Base-by-base conservation (phyloP, 352 stramenopile genomes). In the Globisporangium apiculatum region DNA sequence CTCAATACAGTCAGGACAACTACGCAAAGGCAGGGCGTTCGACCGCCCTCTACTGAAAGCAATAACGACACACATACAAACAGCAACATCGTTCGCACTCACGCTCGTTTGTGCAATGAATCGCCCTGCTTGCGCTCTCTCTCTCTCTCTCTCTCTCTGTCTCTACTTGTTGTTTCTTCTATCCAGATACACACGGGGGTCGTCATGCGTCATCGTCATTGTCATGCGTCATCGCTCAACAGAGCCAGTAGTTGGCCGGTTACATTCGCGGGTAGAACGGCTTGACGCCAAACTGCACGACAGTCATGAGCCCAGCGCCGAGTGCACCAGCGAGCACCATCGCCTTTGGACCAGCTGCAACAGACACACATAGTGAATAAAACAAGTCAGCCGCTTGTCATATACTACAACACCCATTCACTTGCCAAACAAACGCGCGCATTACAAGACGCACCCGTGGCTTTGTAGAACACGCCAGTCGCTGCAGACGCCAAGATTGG, bases 391-490 rank as follows among this genome's bases (percentile, higher is more conserved):
- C 2, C 24, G 24, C 2, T 31, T 43, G 15, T 51, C 17, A 24
- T 5, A 35, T 43, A 8, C 40, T 43, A 43, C 40, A 43, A 35
- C 38, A 70, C 12, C 4, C 10, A 15, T 43, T 31, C 12, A 35
- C 24, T 31, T 31, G 24, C 24, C 24, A 31, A 31, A 31, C 31
- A n/a, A 12, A 31, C 11, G 15, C 37, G 52, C 9, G 5, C 12
- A 63, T 15, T 31, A 31, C 24, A 45, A 1, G 37, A 55, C 65
- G 43, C 43, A 78, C 70, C 71, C 24, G 85, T 94, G 24, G 85
- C 91, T 65, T 93, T 92, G 75, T 94, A 94, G 60, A 94, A 86
- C 35, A 91, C 76, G 11, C 85, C 85, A 0, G 85, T 94, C 9
- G 85, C 83, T 18, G 80, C 80, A 18, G 85, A 88, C 36, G 85